These are phyloP conservation scores for Lactarius vividus DNA, from an alignment of 768 basidiomycete genomes.

Conservation along the genomic window DNA sequence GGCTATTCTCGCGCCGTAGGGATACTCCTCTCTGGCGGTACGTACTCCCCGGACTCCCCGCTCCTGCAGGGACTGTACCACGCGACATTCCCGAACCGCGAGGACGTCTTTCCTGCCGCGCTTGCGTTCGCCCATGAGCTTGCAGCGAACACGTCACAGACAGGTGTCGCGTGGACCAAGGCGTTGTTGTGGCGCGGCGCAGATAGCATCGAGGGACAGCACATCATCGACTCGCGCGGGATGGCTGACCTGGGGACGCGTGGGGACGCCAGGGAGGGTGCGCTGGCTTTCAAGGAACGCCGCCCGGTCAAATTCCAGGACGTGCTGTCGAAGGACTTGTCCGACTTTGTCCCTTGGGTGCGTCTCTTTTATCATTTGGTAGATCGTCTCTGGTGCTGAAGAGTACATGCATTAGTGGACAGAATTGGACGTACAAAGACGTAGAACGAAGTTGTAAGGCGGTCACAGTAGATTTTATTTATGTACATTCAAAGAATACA, in stretches of 20 bases:
- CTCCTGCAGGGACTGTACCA: constrained; percentile 46
- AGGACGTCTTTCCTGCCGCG: constrained; percentile 52
- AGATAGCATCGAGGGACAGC: constrained; percentile 51
- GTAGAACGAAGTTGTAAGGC: constrained; percentile 17
- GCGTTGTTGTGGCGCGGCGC: constrained; percentile 51
- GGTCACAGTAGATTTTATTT: neutral
- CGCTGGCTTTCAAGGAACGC: constrained; percentile 47
- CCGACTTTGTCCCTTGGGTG: constrained; percentile 56
- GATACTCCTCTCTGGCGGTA: constrained; percentile 49
- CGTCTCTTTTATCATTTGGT: constrained; percentile 26
- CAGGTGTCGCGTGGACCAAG: constrained; percentile 51
- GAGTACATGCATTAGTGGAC: constrained; percentile 37
- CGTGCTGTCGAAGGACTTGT: constrained; percentile 40
- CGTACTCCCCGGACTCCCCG: constrained; percentile 45
- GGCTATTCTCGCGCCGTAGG: constrained; percentile 51
- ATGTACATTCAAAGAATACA: neutral
- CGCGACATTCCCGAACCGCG: constrained; percentile 46
- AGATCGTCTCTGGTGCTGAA: neutral
- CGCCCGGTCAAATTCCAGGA: constrained; percentile 46
- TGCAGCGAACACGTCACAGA: constrained; percentile 48
- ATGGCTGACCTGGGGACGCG: constrained; percentile 41
- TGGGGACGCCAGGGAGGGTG: constrained; percentile 48
- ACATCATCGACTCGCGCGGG: constrained; percentile 50
- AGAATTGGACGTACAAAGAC: constrained; percentile 14
- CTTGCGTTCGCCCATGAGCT: constrained; percentile 52